phyloP scores from a whole-genome alignment of 2,329 filamentous ascomycete genomes.

The Dryadomyces quercivorus region DNA sequence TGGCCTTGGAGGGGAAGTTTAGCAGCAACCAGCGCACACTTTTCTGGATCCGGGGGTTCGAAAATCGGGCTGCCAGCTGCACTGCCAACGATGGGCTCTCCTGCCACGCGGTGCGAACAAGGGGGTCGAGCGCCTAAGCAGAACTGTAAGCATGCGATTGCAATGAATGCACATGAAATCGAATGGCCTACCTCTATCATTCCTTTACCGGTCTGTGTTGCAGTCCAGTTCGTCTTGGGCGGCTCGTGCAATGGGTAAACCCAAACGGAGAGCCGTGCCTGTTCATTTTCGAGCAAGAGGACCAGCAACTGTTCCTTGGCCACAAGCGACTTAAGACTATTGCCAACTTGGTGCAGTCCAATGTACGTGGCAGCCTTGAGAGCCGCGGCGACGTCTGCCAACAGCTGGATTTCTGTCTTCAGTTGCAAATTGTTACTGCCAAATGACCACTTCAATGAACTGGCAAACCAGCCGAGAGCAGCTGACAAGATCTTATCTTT shows the following conservation, averaged over 20 bases:
- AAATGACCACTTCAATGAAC: slow-evolving; percentile 81
- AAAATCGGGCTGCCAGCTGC: slow-evolving; percentile 69
- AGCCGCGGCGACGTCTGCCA: slow-evolving; percentile 60
- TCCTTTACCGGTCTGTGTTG: slow-evolving; percentile 28
- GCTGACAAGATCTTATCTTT: slow-evolving; percentile 85
- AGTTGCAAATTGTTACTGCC: slow-evolving; percentile 88
- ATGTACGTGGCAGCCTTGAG: slow-evolving; percentile 54
- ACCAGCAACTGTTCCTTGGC: slow-evolving; percentile 75
- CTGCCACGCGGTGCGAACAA: slow-evolving; percentile 75
- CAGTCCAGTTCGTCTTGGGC: slow-evolving; percentile 25
- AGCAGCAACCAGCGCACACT: slow-evolving; percentile 73
- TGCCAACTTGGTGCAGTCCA: slow-evolving; percentile 36
- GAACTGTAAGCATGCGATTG: slow-evolving; percentile 5
- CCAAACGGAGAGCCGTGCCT: slow-evolving; percentile 78
- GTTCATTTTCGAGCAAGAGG: slow-evolving; percentile 72
- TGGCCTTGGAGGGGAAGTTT: slow-evolving; percentile 71
- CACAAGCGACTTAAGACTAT: slow-evolving; percentile 53
- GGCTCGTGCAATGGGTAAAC: slow-evolving; percentile 62
- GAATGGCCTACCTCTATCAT: slow-evolving; percentile 23
- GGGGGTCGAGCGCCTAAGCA: slow-evolving; percentile 40
- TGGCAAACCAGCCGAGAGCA: slow-evolving; percentile 77
- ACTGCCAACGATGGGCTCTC: slow-evolving; percentile 82
- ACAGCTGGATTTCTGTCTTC: slow-evolving; percentile 78
- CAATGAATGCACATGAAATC: slow-evolving; percentile 5
- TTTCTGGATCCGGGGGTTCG: slow-evolving; percentile 55